Percentiles rank a stretch among this genome's conserved stretches.
phyloP scores from a whole-genome alignment of 306 rosid genomes.

The Nissolia schottii region DNA sequence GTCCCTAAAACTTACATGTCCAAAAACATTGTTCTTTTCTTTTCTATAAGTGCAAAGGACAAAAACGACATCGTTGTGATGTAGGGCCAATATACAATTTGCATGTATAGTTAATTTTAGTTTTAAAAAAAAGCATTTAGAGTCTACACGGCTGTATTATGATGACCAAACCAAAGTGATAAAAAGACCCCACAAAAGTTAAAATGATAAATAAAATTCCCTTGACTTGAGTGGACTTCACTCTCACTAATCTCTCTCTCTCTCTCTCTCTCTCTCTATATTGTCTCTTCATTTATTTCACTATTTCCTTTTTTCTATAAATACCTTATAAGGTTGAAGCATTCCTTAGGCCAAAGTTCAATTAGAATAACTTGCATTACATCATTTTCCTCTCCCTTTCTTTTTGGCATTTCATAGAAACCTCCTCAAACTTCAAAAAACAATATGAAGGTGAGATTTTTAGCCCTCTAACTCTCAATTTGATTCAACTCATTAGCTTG shows the following conservation, averaged over 20 bases:
- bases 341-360: not conserved
- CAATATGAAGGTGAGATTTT: constrained; percentile 32
- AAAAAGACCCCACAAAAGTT: no score
- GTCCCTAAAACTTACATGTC: no score
- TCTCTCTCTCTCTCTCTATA: no score
- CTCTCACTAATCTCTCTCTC: not conserved
- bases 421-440: not conserved
- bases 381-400: not conserved
- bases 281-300: no score
- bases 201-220: not conserved
- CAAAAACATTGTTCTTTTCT: no score
- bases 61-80: no score
- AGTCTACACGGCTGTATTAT: not conserved
- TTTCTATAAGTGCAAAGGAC: no score
- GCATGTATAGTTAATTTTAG: no score
- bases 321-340: not conserved
- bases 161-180: constrained; percentile 12
- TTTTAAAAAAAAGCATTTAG: not conserved
- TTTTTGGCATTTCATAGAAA: not conserved
- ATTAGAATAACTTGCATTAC: not conserved
- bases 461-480: not conserved
- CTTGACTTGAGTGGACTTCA: constrained; percentile 21
- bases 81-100: no score
- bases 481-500: not conserved
- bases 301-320: constrained; percentile 11